phyloP scores from a whole-genome alignment of 2,329 filamentous ascomycete genomes.

The Fusarium anguioides region DNA sequence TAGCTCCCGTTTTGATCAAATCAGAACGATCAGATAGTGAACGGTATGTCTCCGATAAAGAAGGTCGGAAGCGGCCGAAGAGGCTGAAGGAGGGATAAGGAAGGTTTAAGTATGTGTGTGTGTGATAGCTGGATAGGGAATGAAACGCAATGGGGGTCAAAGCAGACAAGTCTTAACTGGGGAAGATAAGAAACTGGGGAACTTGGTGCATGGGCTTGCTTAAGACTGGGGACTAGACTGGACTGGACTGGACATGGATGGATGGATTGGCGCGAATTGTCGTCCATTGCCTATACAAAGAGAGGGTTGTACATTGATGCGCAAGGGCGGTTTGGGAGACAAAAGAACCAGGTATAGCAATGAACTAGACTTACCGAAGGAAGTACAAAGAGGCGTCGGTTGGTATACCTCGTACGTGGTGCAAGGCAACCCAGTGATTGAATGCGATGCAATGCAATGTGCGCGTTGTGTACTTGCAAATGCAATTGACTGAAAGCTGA shows the following conservation, averaged over 20 bases:
- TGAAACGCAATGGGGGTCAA: constrained; percentile 34
- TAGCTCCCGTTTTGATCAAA: constrained; percentile 20
- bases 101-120: constrained; percentile 23
- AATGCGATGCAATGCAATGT: constrained; percentile 31
- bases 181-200: constrained; percentile 36
- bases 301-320: constrained; percentile 25
- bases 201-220: constrained; percentile 19
- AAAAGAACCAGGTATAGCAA: constrained; percentile 4
- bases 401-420: constrained; percentile 27
- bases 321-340: background rate
- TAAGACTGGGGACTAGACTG: too few relatives aligned
- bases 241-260: too few relatives aligned
- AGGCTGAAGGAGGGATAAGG: constrained; percentile 18
- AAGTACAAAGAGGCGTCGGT: constrained; percentile 22
- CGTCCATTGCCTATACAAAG: constrained; percentile 11
- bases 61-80: constrained; percentile 17
- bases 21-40: constrained; percentile 19
- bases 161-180: constrained; percentile 31
- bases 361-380: constrained; percentile 27
- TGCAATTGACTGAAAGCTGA: constrained; percentile 11
- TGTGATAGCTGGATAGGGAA: constrained; percentile 26
- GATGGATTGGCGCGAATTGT: constrained; percentile 9
- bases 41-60: constrained; percentile 32
- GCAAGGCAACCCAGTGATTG: constrained; percentile 29
- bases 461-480: constrained; percentile 8